Evolutionary conservation across 495 filamentous ascomycete species (phyloP).

Genomic region (Penicillium flavigenum): DNA sequence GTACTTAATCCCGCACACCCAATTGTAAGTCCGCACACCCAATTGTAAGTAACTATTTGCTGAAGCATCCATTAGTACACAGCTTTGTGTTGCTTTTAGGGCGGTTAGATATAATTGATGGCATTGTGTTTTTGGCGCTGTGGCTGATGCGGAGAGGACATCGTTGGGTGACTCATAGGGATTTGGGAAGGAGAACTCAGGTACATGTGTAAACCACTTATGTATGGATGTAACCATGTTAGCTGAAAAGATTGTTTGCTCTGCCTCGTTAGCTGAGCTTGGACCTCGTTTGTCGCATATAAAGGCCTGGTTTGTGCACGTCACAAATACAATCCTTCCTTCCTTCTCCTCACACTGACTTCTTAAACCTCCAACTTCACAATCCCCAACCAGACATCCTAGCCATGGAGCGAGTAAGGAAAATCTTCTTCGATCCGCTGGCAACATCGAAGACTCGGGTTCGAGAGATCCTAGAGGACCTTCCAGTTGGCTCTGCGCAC

Average conservation of each 20-base stretch:
- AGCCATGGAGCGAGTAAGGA: conserved; percentile 25
- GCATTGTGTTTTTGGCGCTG: too few relatives aligned
- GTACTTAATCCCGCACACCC: too few relatives aligned
- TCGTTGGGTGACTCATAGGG: background rate
- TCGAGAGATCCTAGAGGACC: conserved; percentile 18
- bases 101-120: too few relatives aligned
- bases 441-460: conserved; percentile 24
- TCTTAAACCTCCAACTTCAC: background rate
- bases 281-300: background rate
- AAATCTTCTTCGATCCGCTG: conserved; percentile 28
- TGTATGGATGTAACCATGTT: background rate
- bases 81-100: too few relatives aligned
- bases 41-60: too few relatives aligned
- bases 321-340: background rate
- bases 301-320: background rate
- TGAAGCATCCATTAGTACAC: too few relatives aligned
- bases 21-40: too few relatives aligned
- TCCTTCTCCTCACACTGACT: background rate
- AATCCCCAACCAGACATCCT: background rate
- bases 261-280: background rate
- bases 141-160: background rate
- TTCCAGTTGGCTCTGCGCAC: conserved; percentile 31
- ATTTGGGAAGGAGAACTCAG: background rate
- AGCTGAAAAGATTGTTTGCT: background rate
- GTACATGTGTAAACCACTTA: background rate